Conservation (phyloP, 2,329 filamentous ascomycete species). For the Pezicula carpinea region DNA sequence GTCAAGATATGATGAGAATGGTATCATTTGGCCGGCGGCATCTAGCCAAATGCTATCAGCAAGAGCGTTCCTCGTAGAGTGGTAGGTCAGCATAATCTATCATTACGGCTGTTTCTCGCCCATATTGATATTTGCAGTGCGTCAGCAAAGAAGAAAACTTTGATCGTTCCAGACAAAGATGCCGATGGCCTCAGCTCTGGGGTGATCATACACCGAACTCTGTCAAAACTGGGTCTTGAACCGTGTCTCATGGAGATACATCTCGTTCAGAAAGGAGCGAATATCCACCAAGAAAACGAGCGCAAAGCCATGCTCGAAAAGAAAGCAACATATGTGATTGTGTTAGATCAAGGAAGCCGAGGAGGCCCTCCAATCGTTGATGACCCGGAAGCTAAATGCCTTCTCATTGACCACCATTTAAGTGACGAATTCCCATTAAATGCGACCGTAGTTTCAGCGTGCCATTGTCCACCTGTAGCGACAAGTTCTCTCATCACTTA, state of each 20-base stretch:
- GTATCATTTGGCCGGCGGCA: constrained; percentile 57
- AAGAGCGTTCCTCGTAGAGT: constrained; percentile 51
- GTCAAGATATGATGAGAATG: constrained; percentile 8
- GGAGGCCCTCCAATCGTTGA: constrained; percentile 49
- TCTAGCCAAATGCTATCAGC: constrained; percentile 49
- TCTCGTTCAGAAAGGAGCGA: constrained; percentile 54
- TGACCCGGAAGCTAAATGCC: constrained; percentile 37
- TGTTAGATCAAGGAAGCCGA: constrained; percentile 62
- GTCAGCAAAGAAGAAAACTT: constrained; percentile 41
- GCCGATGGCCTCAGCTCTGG: constrained; percentile 63
- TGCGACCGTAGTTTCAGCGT: constrained; percentile 47
- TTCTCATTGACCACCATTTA: constrained; percentile 63
- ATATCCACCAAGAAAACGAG: constrained; percentile 50
- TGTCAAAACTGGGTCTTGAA: constrained; percentile 53
- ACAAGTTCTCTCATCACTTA: constrained; percentile 62
- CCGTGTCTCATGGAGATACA: constrained; percentile 50
- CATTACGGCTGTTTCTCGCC: neutral
- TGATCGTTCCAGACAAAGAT: constrained; percentile 66
- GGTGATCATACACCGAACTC: constrained; percentile 55
- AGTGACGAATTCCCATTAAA: constrained; percentile 51
- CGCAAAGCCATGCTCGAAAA: constrained; percentile 44
- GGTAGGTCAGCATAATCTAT: constrained; percentile 34
- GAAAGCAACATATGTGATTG: constrained; percentile 53
- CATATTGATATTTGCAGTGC: constrained; percentile 36
- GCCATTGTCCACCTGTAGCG: constrained; percentile 59